Evolutionary conservation across 441 rosid genomes (phyloP).

Genomic region (Euphorbia celastroides): DNA sequence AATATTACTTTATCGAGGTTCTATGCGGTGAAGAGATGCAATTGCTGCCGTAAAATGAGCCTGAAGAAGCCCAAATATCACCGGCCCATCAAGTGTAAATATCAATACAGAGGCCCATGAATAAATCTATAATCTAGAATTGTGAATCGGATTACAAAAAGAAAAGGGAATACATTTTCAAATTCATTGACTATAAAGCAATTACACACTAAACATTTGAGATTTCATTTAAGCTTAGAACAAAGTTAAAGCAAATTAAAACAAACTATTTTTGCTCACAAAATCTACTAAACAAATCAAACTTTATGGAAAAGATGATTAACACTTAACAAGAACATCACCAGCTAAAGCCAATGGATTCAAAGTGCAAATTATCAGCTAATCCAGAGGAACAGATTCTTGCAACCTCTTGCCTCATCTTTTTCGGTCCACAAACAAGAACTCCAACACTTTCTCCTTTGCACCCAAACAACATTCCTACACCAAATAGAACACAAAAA

Average conservation of each 20-base stretch:
- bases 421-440: conserved; percentile 56
- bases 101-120: background rate
- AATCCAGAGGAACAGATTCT: conserved; percentile 53
- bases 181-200: background rate
- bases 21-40: no score
- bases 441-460: conserved; percentile 5
- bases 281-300: background rate
- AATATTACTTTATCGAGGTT: no score
- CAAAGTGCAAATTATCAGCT: conserved; percentile 51
- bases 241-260: background rate
- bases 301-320: no score
- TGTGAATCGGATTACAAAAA: background rate
- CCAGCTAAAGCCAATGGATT: conserved; percentile 83
- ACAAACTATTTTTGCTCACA: no score
- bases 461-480: background rate
- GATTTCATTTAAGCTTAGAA: background rate
- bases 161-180: background rate
- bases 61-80: background rate
- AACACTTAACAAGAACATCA: conserved; percentile 21
- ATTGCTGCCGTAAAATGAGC: no score
- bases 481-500: background rate
- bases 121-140: background rate
- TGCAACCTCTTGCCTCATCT: conserved; percentile 73
- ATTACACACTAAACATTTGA: background rate
- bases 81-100: background rate